Percentiles rank a stretch among this genome's conserved stretches.
Evolutionary conservation across 2,329 filamentous ascomycete species (phyloP).

Genomic region (Venturia aucupariae): DNA sequence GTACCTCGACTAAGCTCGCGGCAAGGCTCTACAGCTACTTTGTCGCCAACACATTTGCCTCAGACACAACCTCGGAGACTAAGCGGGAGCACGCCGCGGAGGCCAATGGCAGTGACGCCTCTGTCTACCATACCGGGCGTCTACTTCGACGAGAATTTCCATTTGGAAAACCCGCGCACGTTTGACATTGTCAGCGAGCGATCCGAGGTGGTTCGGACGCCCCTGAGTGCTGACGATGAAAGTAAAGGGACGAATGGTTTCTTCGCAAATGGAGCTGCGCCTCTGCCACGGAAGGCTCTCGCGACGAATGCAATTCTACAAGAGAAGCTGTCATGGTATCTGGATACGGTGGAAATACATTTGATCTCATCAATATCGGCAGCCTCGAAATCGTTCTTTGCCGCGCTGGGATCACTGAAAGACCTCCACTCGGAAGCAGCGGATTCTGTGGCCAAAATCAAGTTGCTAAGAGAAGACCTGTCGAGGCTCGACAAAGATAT

Average conservation of each 20-base stretch:
- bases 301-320: slow-evolving; percentile 96
- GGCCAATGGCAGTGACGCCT: slow-evolving; percentile 68
- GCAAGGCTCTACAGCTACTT: slow-evolving; percentile 33
- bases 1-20: slow-evolving; percentile 28
- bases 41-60: slow-evolving; percentile 40
- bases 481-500: slow-evolving; percentile 77
- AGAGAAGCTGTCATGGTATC: slow-evolving; percentile 98
- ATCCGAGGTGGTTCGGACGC: slow-evolving; percentile 81
- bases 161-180: slow-evolving; percentile 87
- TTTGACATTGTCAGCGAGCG: slow-evolving; percentile 96
- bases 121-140: slow-evolving; percentile 85
- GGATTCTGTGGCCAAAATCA: slow-evolving; percentile 82
- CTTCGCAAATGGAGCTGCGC: slow-evolving; percentile 42
- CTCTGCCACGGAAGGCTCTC: slow-evolving; percentile 62
- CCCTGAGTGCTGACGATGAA: slow-evolving; percentile 44
- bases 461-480: slow-evolving; percentile 68
- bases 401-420: slow-evolving; percentile 79
- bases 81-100: slow-evolving; percentile 43
- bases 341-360: slow-evolving; percentile 98
- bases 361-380: slow-evolving; percentile 93
- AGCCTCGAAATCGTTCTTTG: slow-evolving; percentile 93
- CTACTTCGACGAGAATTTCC: slow-evolving; percentile 93
- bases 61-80: slow-evolving; percentile 37
- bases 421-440: slow-evolving; percentile 88
- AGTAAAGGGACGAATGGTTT: slow-evolving; percentile 48